Evolutionary conservation across 2,329 filamentous ascomycete genomes (phyloP), one percentile per base, ranked within the genome.

Genomic region (Fusarium burgessii): DNA sequence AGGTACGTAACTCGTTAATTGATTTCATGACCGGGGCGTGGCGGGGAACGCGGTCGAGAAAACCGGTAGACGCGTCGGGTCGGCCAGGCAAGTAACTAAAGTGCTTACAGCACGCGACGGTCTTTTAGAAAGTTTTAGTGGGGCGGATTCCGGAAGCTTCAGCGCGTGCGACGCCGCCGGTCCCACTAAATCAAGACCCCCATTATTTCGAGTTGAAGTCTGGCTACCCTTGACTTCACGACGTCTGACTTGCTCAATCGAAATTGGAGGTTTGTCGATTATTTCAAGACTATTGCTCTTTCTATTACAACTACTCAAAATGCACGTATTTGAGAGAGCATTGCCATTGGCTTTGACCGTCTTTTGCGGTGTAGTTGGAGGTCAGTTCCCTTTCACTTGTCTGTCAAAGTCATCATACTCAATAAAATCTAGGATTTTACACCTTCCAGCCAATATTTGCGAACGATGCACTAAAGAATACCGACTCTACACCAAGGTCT

Each of bases 291-390:
- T 20, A 13, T 35, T 12, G 20, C 54, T 35, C 38, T 15, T 40
- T 56, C 18, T 10, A 17, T 55, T 42, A 23, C 32, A 10, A 18
- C 20, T 27, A 18, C 3, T 17, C n/a, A 66, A 50, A 45, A 81
- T 82, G 79, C 77, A 77, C 54, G 79, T 72, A n/a, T 76, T 81
- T 46, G 76, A 81, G 52, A 78, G 76, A 63, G 78, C 76, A 7
- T 57, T 82, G 29, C 81, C 81, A 11, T 55, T 80, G 52, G 80
- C 77, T 25, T 66, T 82, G 36, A 78, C 81, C 15, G 68, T 79
- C 13, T 82, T 82, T 60, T 81, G 76, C 27, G 81, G 81, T 33
- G 77, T 82, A 33, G 62, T 80, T 43, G 79, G 80, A 62, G 81
- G 81, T 82, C 38, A 61, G 78, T 73, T 52, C n/a, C n/a, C 10